Evolutionary conservation across 345 rosid species (phyloP).

Genomic region (Linum trigynum): DNA sequence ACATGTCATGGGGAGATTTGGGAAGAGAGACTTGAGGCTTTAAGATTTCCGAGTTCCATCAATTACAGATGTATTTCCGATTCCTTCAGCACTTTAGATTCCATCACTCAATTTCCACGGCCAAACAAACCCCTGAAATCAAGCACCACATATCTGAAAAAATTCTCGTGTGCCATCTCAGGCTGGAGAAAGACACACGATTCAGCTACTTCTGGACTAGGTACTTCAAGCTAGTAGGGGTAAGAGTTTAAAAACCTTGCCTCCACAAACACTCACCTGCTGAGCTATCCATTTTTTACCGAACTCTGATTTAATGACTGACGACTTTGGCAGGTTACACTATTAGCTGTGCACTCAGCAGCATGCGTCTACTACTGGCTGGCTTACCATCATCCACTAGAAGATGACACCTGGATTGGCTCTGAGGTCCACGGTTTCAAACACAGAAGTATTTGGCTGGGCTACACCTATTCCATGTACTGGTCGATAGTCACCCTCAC

Average conservation of each 20-base stretch:
- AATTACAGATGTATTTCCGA: no score
- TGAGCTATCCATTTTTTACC: neutral
- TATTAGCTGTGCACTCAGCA: conserved; percentile 70
- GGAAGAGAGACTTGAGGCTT: no score
- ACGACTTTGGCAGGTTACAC: conserved; percentile 49
- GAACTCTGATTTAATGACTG: neutral
- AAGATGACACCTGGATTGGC: conserved; percentile 62
- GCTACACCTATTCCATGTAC: conserved; percentile 86
- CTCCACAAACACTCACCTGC: neutral
- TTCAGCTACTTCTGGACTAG: conserved; percentile 70
- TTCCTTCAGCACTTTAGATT: no score
- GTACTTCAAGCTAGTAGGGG: conserved; percentile 50
- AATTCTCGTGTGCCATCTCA: conserved; percentile 11
- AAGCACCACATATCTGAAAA: no score
- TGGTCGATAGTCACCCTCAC: conserved; percentile 93
- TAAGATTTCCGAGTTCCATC: no score
- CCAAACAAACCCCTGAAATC: no score
- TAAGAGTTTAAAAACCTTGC: conserved; percentile 39
- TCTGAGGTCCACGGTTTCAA: conserved; percentile 41
- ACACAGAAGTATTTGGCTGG: conserved; percentile 58
- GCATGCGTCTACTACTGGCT: conserved; percentile 79
- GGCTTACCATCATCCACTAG: conserved; percentile 36
- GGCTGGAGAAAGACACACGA: conserved; percentile 77
- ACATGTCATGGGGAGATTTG: no score
- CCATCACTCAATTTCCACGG: no score